phyloP scores from a whole-genome alignment of 148 eudicot genomes.

The Dianthus caryophyllus region DNA sequence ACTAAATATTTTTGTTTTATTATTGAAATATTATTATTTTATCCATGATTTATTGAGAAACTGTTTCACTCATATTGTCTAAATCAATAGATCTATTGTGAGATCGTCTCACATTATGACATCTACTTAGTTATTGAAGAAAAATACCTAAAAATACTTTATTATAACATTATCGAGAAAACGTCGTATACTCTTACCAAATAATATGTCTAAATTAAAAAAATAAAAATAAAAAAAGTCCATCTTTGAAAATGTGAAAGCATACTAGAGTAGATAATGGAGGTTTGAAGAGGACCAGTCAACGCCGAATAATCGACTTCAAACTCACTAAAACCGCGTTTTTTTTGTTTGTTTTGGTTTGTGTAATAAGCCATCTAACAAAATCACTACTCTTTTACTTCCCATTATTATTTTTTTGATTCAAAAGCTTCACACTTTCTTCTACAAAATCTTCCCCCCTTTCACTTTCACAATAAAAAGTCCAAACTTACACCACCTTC shows the following conservation, averaged over 20 bases:
- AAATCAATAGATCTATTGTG: no score
- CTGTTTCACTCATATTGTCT: no score
- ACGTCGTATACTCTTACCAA: no score
- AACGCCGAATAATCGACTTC: constrained; percentile 32
- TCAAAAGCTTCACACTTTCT: constrained; percentile 23
- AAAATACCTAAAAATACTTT: no score
- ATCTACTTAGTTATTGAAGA: no score
- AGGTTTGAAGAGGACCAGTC: constrained; percentile 27
- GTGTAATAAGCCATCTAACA: constrained; percentile 10
- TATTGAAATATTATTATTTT: no score
- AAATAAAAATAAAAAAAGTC: no score
- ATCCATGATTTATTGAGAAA: no score
- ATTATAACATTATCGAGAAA: no score
- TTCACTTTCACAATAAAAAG: constrained; percentile 16
- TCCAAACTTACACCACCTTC: constrained; percentile 19
- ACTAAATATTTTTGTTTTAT: no score
- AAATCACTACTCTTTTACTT: not conserved
- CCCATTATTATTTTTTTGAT: constrained; percentile 12
- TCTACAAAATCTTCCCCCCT: constrained; percentile 5
- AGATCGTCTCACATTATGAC: no score
- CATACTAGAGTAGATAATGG: not conserved
- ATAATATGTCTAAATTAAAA: no score
- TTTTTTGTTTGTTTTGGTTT: not conserved
- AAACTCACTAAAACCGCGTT: constrained; percentile 32
- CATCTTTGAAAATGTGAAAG: not conserved